These are phyloP conservation scores for Saccharomyces jurei DNA, from an alignment of 805 yeast species.

Conservation along the genomic window DNA sequence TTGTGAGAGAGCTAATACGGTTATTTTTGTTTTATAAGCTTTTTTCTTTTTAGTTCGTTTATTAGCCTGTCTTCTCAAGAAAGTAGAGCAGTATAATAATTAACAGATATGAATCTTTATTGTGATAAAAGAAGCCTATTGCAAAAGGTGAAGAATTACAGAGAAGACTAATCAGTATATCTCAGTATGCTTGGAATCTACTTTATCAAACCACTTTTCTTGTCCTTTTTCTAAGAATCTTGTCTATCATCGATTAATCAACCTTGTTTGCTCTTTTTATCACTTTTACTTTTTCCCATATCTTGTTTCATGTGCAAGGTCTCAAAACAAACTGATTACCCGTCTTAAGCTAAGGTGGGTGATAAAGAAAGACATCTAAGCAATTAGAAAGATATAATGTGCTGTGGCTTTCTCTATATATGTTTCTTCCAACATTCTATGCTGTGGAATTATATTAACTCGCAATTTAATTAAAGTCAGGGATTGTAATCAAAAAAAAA, in stretches of 20 bases:
- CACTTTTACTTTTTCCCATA: not conserved
- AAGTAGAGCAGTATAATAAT: not conserved
- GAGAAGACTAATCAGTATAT: not conserved
- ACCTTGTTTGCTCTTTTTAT: not conserved
- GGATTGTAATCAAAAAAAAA: constrained; percentile 7
- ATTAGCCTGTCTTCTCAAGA: not conserved
- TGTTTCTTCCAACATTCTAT: not conserved
- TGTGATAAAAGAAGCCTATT: not conserved
- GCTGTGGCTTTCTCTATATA: not conserved
- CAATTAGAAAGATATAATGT: not conserved
- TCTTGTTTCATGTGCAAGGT: not conserved
- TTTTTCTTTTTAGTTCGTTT: not conserved
- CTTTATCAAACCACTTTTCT: not conserved
- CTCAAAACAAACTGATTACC: not conserved
- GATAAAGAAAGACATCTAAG: not conserved
- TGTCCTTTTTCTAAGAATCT: not conserved
- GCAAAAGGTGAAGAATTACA: not conserved
- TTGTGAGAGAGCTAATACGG: not conserved
- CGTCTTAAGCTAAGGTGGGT: not conserved
- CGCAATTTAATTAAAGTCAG: not conserved
- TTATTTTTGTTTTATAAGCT: not conserved
- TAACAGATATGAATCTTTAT: not conserved
- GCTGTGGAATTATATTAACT: too few relatives aligned
- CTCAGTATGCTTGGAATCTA: not conserved
- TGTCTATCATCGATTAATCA: not conserved